Base-by-base conservation (phyloP, 306 rosid species). In the Gleditsia sinensis region DNA sequence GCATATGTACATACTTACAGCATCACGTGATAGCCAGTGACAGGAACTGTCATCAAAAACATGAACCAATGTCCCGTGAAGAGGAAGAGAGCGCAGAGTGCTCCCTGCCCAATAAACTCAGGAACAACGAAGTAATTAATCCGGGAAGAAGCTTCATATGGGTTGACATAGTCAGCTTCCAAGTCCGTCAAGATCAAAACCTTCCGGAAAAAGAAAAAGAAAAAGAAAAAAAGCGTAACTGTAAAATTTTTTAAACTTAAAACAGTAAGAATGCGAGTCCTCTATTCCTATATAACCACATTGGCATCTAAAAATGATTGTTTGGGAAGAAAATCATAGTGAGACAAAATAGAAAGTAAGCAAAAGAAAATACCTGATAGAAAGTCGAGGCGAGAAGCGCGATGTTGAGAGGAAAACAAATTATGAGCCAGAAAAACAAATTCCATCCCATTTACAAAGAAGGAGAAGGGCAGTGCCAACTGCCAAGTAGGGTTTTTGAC, bases 141-240 rank as follows among this genome's bases (percentile, higher is more conserved):
- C 80, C 96, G 92, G 28, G 94, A 83, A 12, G 97, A 79, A 33
- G 95, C 84, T 64, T 93, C 97, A 21, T 75, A 89, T 9, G 94
- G 94, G 78, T 93, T 93, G 65, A 91, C 70, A 77, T 86, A 93
- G 67, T 93, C 98, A 42, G 88, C 80, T 82, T 93, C 98, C 96
- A 93, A 86, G 77, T 93, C 98, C 46, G 92, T 83, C 37, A 93
- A 80, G 57, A 93, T 82, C 90, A 93, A 85, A 75, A 91, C 77
- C 98, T 93, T 81, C 84, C n/a, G n/a, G n/a, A n/a, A n/a, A n/a
- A n/a, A n/a, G n/a, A n/a, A n/a, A n/a, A n/a, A n/a, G n/a, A n/a
- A n/a, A n/a, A 78, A 34, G 21, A 57, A 50, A 27, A 20, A 43
- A 30, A 0, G 8, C 7, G 58, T 2, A 11, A 25, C 34, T 27